A percentile compares a stretch with the other conserved stretches of the same genome.
Conservation (phyloP, 73 alveolate species). For the Paramecium tetraurelia region DNA sequence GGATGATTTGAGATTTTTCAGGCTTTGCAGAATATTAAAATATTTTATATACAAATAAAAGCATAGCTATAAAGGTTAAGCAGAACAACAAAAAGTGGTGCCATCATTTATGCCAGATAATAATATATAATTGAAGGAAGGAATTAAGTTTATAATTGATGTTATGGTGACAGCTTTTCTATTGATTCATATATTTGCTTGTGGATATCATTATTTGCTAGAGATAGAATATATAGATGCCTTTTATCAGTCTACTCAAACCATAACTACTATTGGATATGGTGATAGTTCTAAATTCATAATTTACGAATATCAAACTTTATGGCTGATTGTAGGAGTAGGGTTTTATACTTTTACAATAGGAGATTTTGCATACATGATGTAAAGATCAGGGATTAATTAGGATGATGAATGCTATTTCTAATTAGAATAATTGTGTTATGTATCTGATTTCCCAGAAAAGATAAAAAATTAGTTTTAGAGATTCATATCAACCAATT, state of each 20-base stretch:
- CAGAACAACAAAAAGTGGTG: not conserved
- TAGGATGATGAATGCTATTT: not conserved
- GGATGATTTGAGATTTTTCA: not conserved
- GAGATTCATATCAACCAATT: not conserved
- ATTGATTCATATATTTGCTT: not conserved
- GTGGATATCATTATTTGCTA: not conserved
- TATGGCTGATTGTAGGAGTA: constrained; percentile 27
- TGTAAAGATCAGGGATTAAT: not conserved
- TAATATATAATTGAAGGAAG: not conserved
- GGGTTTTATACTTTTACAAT: constrained; percentile 35
- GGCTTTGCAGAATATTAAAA: not conserved
- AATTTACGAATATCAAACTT: not conserved
- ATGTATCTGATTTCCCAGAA: not conserved
- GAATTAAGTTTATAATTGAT: not conserved
- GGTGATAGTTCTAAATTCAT: not conserved
- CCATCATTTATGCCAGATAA: constrained; percentile 12
- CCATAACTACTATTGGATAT: constrained; percentile 18
- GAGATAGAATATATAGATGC: not conserved
- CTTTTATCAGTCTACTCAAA: not conserved
- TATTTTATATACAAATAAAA: not conserved
- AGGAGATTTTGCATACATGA: not conserved
- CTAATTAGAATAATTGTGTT: constrained; percentile 9
- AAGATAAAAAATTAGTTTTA: not conserved
- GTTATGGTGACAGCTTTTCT: constrained; percentile 2
- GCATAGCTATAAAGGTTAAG: not conserved